A percentile compares a stretch with the other conserved stretches of the same genome.
phyloP scores from a whole-genome alignment of 192 early-diverging fungal genomes.

The Backusella circina region DNA sequence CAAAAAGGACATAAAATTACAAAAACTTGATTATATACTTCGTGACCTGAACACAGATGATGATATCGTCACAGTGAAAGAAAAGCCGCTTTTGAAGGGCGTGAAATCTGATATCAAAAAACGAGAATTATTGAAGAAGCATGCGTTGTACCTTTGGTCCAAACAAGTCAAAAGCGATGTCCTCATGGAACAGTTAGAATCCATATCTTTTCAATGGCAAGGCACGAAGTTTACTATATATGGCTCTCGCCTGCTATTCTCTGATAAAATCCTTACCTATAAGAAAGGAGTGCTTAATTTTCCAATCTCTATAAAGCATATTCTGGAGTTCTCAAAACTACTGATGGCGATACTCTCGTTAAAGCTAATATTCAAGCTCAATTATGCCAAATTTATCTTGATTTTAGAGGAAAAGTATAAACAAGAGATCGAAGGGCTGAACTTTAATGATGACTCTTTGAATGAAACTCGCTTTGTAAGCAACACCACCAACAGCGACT shows the following conservation, averaged over 20 bases:
- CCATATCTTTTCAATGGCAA: background rate
- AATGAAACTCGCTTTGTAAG: background rate
- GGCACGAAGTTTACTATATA: slow-evolving; percentile 3
- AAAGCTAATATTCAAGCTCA: background rate
- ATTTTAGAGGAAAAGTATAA: background rate
- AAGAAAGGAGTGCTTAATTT: background rate
- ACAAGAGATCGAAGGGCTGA: background rate
- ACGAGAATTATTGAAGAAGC: background rate
- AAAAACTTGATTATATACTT: background rate
- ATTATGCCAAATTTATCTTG: slow-evolving; percentile 8
- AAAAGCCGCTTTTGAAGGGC: background rate
- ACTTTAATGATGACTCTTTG: background rate
- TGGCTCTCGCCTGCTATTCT: background rate
- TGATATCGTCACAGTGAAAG: background rate
- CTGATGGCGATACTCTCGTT: background rate
- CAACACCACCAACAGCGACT: background rate
- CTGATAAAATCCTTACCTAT: background rate
- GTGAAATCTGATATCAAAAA: background rate
- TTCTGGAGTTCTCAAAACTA: background rate
- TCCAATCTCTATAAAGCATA: background rate
- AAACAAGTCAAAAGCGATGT: background rate
- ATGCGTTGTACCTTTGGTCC: background rate
- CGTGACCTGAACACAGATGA: background rate
- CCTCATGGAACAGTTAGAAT: background rate
- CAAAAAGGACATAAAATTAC: background rate